Evolutionary conservation across 257 asterid genomes (phyloP).

Genomic region (Solanum chilense): DNA sequence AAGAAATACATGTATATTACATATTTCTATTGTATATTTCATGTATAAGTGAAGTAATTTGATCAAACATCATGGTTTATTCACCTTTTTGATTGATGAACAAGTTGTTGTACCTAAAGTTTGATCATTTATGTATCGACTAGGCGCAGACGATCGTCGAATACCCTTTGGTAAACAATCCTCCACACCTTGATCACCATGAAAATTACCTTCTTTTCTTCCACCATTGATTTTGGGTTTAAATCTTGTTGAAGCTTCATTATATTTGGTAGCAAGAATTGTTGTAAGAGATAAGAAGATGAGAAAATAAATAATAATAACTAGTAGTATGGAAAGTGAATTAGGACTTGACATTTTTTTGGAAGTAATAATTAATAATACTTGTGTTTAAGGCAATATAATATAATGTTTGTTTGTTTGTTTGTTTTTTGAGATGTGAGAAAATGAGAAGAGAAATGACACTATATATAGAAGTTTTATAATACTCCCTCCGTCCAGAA

Average conservation of each 20-base stretch:
- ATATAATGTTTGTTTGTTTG: too few relatives aligned
- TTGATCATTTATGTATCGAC: conserved; percentile 43
- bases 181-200: conserved; percentile 25
- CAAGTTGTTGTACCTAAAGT: conserved; percentile 27
- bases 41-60: background rate
- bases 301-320: background rate
- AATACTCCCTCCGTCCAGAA: background rate
- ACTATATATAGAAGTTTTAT: conserved; percentile 15
- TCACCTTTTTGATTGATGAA: conserved; percentile 7
- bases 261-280: background rate
- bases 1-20: background rate
- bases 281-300: background rate
- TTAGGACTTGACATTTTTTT: background rate
- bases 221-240: conserved; percentile 6
- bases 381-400: background rate
- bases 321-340: background rate
- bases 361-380: background rate
- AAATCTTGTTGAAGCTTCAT: conserved; percentile 10
- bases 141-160: conserved; percentile 49
- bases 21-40: background rate
- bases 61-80: conserved; percentile 25
- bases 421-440: background rate
- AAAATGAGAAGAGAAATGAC: background rate
- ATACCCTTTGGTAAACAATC: conserved; percentile 60
- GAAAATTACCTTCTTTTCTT: background rate